Evolutionary conservation across 257 asterid species (phyloP).

Genomic region (Solanum bukasovii): DNA sequence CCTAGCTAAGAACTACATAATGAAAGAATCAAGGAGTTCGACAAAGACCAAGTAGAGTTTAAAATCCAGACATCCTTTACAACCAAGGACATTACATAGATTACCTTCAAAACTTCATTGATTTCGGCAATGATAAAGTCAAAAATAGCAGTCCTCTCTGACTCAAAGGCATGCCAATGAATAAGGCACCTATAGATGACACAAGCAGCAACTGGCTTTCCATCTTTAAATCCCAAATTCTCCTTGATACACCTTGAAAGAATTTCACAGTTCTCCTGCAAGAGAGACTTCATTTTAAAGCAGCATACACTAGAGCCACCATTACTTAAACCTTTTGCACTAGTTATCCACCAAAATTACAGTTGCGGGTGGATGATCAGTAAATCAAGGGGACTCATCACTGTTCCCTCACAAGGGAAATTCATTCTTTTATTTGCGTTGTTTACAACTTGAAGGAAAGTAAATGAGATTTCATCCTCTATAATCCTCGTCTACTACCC

Average conservation of each 20-base stretch:
- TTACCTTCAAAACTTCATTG: constrained; percentile 82
- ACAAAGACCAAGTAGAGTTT: neutral
- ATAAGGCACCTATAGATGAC: constrained; percentile 89
- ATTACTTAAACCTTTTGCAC: neutral
- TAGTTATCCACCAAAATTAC: neutral
- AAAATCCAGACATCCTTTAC: neutral
- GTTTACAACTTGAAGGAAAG: neutral
- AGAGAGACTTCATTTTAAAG: neutral
- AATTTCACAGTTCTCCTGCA: constrained; percentile 68
- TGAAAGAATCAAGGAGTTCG: neutral
- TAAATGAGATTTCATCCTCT: neutral
- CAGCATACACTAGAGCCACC: neutral
- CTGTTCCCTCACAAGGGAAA: neutral
- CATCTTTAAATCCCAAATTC: constrained; percentile 82
- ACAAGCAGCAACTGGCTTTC: constrained; percentile 90
- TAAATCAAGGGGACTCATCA: neutral
- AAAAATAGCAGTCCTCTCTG: constrained; percentile 86
- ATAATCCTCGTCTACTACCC: neutral
- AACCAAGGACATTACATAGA: neutral
- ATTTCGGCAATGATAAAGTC: constrained; percentile 78
- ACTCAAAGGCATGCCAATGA: constrained; percentile 95
- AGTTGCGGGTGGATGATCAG: neutral
- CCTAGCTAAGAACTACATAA: neutral
- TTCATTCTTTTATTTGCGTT: neutral
- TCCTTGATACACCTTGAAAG: constrained; percentile 85